A percentile compares a stretch with the other conserved stretches of the same genome.
Conservation (phyloP, 176 grass and related monocot genomes). For the Chrysopogon serrulatus region DNA sequence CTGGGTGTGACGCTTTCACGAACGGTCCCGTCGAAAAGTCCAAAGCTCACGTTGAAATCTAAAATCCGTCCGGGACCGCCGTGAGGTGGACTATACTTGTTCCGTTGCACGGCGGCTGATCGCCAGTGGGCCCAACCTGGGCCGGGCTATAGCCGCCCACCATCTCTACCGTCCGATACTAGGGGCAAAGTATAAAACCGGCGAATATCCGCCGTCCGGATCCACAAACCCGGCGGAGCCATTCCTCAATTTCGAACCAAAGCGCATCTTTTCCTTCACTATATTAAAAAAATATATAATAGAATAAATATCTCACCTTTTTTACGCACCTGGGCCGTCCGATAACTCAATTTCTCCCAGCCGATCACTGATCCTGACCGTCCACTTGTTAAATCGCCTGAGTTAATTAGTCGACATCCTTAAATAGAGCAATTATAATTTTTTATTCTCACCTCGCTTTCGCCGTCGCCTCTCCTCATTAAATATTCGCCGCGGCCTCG, state of each 20-base stretch:
- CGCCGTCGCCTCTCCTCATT: conserved; percentile 13
- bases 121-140: background rate
- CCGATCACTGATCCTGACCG: background rate
- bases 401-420: background rate
- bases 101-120: background rate
- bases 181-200: background rate
- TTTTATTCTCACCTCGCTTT: background rate
- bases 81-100: background rate
- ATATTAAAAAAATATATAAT: background rate
- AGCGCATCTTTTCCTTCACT: background rate
- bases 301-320: background rate
- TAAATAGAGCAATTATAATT: background rate
- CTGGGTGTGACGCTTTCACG: background rate
- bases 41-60: background rate
- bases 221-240: conserved; percentile 4
- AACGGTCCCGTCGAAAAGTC: background rate
- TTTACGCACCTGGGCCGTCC: background rate
- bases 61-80: background rate
- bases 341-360: background rate
- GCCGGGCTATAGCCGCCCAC: background rate
- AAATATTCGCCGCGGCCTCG: conserved; percentile 7
- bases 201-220: conserved; percentile 1
- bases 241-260: background rate
- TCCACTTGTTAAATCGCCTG: background rate
- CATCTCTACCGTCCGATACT: conserved; percentile 24